These are phyloP conservation scores for Fusarium phyllophilum DNA, from an alignment of 2,329 filamentous ascomycete species.

Conservation along the genomic window DNA sequence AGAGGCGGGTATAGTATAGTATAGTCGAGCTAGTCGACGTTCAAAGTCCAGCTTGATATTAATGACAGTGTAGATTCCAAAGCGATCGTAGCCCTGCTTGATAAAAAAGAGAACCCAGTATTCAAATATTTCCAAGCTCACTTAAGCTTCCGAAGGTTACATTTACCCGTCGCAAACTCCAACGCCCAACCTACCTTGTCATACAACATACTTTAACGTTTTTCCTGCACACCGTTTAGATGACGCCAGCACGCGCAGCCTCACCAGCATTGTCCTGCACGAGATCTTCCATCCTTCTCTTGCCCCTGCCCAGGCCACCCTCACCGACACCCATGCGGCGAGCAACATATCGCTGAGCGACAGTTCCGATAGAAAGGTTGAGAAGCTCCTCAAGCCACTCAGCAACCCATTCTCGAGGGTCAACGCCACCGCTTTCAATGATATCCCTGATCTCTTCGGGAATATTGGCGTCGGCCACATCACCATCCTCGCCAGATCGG, in stretches of 20 bases:
- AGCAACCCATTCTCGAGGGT: slow-evolving; percentile 95
- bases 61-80: slow-evolving; percentile 18
- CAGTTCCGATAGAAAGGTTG: slow-evolving; percentile 79
- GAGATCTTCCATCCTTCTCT: slow-evolving; percentile 67
- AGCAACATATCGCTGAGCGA: slow-evolving; percentile 95
- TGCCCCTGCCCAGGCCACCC: slow-evolving; percentile 70
- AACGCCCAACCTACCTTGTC: slow-evolving; percentile 40
- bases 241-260: slow-evolving; percentile 67
- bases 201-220: slow-evolving; percentile 19
- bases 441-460: slow-evolving; percentile 91
- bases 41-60: neutral
- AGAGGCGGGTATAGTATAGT: neutral
- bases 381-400: slow-evolving; percentile 96
- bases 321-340: slow-evolving; percentile 96
- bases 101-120: slow-evolving; percentile 17
- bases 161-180: slow-evolving; percentile 30
- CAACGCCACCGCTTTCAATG: slow-evolving; percentile 77
- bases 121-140: slow-evolving; percentile 31
- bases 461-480: slow-evolving; percentile 52
- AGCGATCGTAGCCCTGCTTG: slow-evolving; percentile 14
- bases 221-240: slow-evolving; percentile 47
- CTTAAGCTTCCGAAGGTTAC: slow-evolving; percentile 27
- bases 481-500: slow-evolving; percentile 60
- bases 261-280: slow-evolving; percentile 68
- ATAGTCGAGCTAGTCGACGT: neutral